Base-by-base conservation (phyloP, 257 asterid species). In the Forsythia viridissima region DNA sequence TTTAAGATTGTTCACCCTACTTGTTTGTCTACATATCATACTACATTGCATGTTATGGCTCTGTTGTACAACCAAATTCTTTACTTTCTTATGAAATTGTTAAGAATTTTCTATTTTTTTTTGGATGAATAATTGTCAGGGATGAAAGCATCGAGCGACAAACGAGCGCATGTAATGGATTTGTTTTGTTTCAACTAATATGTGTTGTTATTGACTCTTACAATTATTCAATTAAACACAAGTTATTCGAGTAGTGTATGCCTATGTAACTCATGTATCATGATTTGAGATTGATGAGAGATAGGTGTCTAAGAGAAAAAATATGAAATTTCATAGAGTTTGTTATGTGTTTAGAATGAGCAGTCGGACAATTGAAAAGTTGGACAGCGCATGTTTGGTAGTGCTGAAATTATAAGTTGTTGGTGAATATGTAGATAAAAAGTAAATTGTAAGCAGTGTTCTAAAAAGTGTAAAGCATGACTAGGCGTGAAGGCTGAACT, bases 261-360 rank as follows among this genome's bases (percentile, higher is more conserved):
- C 6, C 55, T 15, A 46, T 16, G n/a, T 12, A 46, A 11, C 4
- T 13, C 57, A 13, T 13, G 57, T 13, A 48, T 48, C 57, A 4
- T 48, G 1, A 4, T 48, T 48, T 2, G 43, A 44, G 83, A 79
- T 65, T 52, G 86, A 86, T 77, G 72, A 48, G 90, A 88, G n/a
- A n/a, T 83, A 15, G 51, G 86, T 80, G 37, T 34, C 43, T 30
- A 63, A 72, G 37, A 52, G 76, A 43, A 51, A 0, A 5, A 5
- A 2, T 48, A 13, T 48, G 16, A 11, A 44, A 44, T 10, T 44
- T 30, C 34, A 30, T 44, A 43, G 48, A 15, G 7, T 43, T 13
- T 13, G 57, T 46, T 46, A 18, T 46, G 6, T 12, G 18, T 74
- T 75, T 12, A 57, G 36, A 81, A 77, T 81, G 66, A 87, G 84